Evolutionary conservation across 305 asterid species (phyloP), one percentile per base, ranked within the genome.

Genomic region (Nicotiana rustica): DNA sequence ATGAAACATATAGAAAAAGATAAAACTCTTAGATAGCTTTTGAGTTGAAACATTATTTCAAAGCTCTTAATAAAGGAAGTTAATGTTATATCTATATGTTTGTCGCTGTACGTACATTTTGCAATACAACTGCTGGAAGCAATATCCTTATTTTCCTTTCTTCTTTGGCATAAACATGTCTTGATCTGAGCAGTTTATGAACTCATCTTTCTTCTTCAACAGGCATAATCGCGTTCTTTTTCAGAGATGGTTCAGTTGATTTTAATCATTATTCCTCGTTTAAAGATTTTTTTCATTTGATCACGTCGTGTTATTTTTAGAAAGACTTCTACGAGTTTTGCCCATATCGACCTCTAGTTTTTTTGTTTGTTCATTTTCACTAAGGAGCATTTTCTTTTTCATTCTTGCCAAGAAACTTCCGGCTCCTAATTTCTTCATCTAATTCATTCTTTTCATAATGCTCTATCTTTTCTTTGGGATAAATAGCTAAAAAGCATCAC

Each of bases 401-500:
- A 4, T 21, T 21, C 13, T 12, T 12, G 61, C 3, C 59, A 21
- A 19, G 78, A 71, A 6, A 5, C 21, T 47, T 71, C 38, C 21
- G 44, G 60, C 78, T 41, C 5, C 61, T 19, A 44, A 21, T 47
- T 71, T 65, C 38, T 31, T 73, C 79, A 47, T 73, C 62, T 47
- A 47, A 19, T n/a, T 73, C 21, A 4, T 73, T 47, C 18, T 70
- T 55, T 47, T 44, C 14, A 31, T 3, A 0, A 18, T 18, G 25
- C 4, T 6, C 10, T 49, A 1, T 25, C 14, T 64, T 62, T 25
- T 12, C n/a, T 62, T 62, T 62, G 15, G 1, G 35, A 18, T 62
- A 62, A 62, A 25, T 62, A 10, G 36, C 68, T 21, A 10, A 62
- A 62, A 56, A 62, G 5, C 71, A 66, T 14, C 71, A 66, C 14